Percentiles rank a stretch among this genome's conserved stretches.
Conservation (phyloP, 129 eudicot genomes). For the carrot (Daucus carota) region DNA sequence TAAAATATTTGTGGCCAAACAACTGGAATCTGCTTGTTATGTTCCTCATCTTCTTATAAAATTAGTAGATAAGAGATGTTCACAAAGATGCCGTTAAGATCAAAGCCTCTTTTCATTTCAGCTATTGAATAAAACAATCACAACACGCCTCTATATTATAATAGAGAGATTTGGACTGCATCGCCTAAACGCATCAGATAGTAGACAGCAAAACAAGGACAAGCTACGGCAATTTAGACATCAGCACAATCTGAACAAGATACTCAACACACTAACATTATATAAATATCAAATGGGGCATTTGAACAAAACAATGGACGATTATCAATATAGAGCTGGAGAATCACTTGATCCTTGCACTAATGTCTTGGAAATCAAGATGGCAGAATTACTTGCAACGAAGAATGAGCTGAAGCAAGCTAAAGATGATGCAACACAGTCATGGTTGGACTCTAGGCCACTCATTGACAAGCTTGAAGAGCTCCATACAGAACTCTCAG, state of each 20-base stretch:
- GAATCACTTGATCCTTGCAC: background rate
- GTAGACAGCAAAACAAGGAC: conserved; percentile 11
- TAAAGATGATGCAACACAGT: conserved; percentile 52
- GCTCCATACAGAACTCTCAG: conserved; percentile 18
- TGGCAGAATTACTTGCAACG: conserved; percentile 33
- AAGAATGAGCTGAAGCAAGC: conserved; percentile 53
- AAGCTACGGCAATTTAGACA: background rate
- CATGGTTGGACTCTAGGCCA: conserved; percentile 59
- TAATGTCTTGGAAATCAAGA: conserved; percentile 29
- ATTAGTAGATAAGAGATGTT: background rate
- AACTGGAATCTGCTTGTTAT: background rate
- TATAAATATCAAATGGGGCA: conserved; percentile 1
- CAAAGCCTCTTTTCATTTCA: background rate
- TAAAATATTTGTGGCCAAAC: background rate
- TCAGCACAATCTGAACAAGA: background rate
- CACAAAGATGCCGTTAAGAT: conserved; percentile 4
- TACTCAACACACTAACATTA: background rate
- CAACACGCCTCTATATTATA: background rate
- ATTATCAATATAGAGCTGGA: background rate
- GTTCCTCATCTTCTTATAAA: background rate
- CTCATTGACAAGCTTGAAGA: conserved; percentile 54
- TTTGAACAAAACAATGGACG: background rate
- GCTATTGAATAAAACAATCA: background rate
- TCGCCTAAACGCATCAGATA: background rate
- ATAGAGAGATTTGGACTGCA: background rate